Evolutionary conservation across 805 yeast species (phyloP).

Genomic region (Hanseniaspora mollemarum): DNA sequence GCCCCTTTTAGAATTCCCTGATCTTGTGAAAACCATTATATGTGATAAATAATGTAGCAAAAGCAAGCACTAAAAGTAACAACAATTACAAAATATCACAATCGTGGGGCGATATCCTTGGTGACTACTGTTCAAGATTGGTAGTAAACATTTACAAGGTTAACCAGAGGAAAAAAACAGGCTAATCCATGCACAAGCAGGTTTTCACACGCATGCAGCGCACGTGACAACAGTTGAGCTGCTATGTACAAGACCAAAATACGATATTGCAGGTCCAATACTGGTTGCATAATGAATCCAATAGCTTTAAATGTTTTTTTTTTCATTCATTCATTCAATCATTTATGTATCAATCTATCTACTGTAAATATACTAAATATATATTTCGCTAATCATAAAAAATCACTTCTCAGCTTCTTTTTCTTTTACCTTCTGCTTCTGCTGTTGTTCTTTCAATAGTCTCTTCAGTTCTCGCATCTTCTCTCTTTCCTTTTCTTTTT

Average conservation of each 20-base stretch:
- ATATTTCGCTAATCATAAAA: not conserved
- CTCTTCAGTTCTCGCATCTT: conserved; percentile 13
- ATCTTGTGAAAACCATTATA: conserved; percentile 14
- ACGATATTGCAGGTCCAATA: too few species aligned
- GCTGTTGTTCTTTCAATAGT: conserved; percentile 11
- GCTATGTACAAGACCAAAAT: too few species aligned
- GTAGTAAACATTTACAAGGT: too few species aligned
- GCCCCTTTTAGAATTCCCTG: conserved; percentile 8
- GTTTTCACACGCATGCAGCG: too few species aligned
- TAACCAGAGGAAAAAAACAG: too few species aligned
- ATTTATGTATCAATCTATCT: too few species aligned
- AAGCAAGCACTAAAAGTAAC: not conserved
- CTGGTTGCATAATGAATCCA: not conserved
- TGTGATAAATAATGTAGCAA: not conserved
- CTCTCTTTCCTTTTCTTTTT: conserved; percentile 14
- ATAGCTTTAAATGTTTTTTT: not conserved
- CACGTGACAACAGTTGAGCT: not conserved
- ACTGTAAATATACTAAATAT: too few species aligned
- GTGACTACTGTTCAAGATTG: too few species aligned
- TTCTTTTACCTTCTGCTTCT: not conserved
- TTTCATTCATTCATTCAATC: too few species aligned
- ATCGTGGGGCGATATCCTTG: not conserved
- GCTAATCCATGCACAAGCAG: too few species aligned
- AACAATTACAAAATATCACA: too few species aligned
- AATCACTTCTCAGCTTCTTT: not conserved